Percentiles rank a stretch among this genome's conserved stretches.
Conservation (phyloP, 352 stramenopile species). For the Globisporangium iwayamae region DNA sequence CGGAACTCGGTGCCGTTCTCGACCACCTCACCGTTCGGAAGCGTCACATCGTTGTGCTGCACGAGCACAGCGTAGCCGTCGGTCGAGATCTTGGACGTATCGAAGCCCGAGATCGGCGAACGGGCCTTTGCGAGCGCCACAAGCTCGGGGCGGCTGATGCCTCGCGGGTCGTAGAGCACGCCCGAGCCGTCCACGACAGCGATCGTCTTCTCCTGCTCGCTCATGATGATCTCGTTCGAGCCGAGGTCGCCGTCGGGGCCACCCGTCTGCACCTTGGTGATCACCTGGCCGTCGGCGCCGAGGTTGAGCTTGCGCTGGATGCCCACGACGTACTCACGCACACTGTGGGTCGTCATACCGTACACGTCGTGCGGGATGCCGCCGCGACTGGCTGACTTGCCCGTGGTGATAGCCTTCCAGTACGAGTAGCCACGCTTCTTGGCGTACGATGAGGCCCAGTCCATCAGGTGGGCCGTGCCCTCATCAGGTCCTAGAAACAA, state of each 20-base stretch:
- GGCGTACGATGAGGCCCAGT: slow-evolving; percentile 94
- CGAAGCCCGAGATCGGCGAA: slow-evolving; percentile 89
- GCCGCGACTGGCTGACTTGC: slow-evolving; percentile 91
- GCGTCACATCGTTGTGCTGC: slow-evolving; percentile 67
- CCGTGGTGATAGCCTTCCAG: slow-evolving; percentile 95
- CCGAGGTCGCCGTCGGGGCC: slow-evolving; percentile 97
- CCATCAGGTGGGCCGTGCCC: slow-evolving; percentile 96
- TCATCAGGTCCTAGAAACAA: slow-evolving; percentile 98
- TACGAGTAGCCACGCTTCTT: slow-evolving; percentile 92
- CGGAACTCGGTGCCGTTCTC: slow-evolving; percentile 95
- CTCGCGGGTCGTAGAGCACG: slow-evolving; percentile 93
- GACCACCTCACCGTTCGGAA: slow-evolving; percentile 63
- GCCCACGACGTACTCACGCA: slow-evolving; percentile 95
- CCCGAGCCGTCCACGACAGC: slow-evolving; percentile 93
- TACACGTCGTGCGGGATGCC: slow-evolving; percentile 99
- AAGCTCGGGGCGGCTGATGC: slow-evolving; percentile 91
- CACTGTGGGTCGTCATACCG: slow-evolving; percentile 96
- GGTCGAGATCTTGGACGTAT: slow-evolving; percentile 62
- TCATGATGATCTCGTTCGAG: slow-evolving; percentile 98
- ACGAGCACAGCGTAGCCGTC: slow-evolving; percentile 69
- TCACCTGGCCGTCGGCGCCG: slow-evolving; percentile 77
- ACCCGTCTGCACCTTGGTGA: slow-evolving; percentile 97
- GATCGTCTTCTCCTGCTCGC: slow-evolving; percentile 93
- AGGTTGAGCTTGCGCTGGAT: slow-evolving; percentile 91
- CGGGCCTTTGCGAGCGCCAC: slow-evolving; percentile 89